Conservation (phyloP, 2,329 filamentous ascomycete species). For the Penicillium palitans region DNA sequence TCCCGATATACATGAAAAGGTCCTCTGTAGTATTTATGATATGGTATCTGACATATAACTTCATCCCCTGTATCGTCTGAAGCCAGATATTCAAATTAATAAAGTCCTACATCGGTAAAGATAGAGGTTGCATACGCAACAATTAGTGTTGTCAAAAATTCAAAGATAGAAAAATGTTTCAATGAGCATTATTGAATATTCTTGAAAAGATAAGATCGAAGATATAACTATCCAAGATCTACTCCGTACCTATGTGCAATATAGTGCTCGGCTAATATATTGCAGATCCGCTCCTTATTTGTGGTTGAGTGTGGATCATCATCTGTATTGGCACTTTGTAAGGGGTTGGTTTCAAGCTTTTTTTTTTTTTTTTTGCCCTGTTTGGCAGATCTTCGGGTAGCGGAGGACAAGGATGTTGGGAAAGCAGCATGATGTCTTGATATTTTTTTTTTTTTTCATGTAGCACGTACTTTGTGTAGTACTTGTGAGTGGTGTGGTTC, state of each 20-base stretch:
- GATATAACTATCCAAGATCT: slow-evolving; percentile 18
- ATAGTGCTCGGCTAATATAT: slow-evolving; percentile 1
- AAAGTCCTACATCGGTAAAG: slow-evolving; percentile 53
- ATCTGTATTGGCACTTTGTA: slow-evolving; percentile 53
- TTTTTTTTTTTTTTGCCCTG: slow-evolving; percentile 56
- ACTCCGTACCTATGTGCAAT: not conserved
- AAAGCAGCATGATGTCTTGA: slow-evolving; percentile 20
- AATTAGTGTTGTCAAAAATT: not conserved
- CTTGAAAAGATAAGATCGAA: slow-evolving; percentile 49
- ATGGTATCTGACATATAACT: not conserved
- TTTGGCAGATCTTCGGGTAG: slow-evolving; percentile 41
- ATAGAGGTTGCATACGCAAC: not conserved
- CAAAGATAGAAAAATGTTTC: slow-evolving; percentile 47
- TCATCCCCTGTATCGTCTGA: slow-evolving; percentile 46
- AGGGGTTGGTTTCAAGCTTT: slow-evolving; percentile 51
- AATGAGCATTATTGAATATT: slow-evolving; percentile 57
- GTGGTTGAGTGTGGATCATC: slow-evolving; percentile 58
- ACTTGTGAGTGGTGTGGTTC: slow-evolving; percentile 3
- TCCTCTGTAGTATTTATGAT: too few relatives aligned
- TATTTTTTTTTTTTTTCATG: not conserved
- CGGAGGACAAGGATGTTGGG: slow-evolving; percentile 18
- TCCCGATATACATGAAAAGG: too few relatives aligned
- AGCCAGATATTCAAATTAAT: not conserved
- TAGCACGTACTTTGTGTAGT: slow-evolving; percentile 4
- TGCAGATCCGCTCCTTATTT: slow-evolving; percentile 50